Percentiles rank a stretch among this genome's conserved stretches.
These are phyloP conservation scores for Moringa oleifera DNA, from an alignment of 345 rosid genomes.

Conservation along the genomic window DNA sequence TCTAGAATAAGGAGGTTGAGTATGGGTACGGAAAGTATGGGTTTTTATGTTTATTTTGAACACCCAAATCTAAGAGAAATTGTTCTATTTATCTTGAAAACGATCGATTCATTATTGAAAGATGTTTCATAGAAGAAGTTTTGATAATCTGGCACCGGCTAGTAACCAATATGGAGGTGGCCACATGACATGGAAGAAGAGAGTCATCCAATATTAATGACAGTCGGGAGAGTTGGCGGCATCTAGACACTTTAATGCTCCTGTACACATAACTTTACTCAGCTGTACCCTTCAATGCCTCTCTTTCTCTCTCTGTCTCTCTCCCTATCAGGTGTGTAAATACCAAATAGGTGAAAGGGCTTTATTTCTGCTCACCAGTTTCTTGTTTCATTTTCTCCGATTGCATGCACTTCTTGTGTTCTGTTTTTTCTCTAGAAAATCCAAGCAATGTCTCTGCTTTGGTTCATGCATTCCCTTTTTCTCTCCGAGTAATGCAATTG, in stretches of 20 bases:
- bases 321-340: not conserved
- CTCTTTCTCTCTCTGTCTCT: slow-evolving; percentile 3
- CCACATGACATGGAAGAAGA: too few relatives aligned
- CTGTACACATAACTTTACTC: slow-evolving; percentile 8
- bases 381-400: slow-evolving; percentile 1
- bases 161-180: too few relatives aligned
- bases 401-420: slow-evolving; percentile 15
- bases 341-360: not conserved
- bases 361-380: not conserved
- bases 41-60: too few relatives aligned
- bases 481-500: slow-evolving; percentile 17
- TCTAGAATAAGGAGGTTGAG: too few relatives aligned
- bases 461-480: not conserved
- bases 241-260: not conserved
- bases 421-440: not conserved
- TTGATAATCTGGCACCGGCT: too few relatives aligned
- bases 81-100: too few relatives aligned
- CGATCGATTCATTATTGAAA: too few relatives aligned
- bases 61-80: too few relatives aligned
- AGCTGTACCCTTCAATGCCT: slow-evolving; percentile 28
- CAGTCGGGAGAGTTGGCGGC: slow-evolving; percentile 39
- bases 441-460: slow-evolving; percentile 1
- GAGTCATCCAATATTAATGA: slow-evolving; percentile 28
- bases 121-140: too few relatives aligned
- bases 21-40: too few relatives aligned